These are phyloP conservation scores for Acer yangbiense DNA, from an alignment of 345 rosid genomes.

Conservation along the genomic window DNA sequence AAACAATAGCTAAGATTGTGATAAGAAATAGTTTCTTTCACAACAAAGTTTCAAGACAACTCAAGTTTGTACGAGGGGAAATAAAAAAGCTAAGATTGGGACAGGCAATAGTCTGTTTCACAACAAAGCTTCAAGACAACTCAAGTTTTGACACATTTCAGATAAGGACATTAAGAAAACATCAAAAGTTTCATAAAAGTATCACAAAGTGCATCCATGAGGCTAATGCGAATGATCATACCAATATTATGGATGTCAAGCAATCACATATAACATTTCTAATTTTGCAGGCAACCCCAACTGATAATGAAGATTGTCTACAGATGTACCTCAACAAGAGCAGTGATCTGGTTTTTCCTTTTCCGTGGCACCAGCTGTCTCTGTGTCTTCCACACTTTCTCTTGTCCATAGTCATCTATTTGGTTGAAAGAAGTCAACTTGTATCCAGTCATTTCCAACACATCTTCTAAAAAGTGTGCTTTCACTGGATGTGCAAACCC, in stretches of 20 bases:
- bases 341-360: conserved; percentile 88
- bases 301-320: not conserved
- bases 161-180: not conserved
- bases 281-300: not conserved
- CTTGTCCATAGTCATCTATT: conserved; percentile 99
- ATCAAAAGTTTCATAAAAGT: not conserved
- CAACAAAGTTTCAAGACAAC: not conserved
- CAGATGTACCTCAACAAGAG: conserved; percentile 86
- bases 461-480: conserved; percentile 85
- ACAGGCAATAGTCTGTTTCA: not conserved
- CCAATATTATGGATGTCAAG: not conserved
- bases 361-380: conserved; percentile 84
- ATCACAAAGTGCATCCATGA: conserved; percentile 13
- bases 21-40: not conserved
- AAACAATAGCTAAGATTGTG: not conserved
- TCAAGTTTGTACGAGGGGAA: not conserved
- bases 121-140: not conserved
- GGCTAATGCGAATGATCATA: not conserved
- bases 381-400: conserved; percentile 93
- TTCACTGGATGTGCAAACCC: conserved; percentile 92
- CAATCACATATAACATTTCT: conserved; percentile 4
- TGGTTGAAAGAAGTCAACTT: conserved; percentile 89
- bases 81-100: not conserved
- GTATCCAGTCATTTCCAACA: conserved; percentile 85
- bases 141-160: not conserved